phyloP scores from a whole-genome alignment of 2,329 filamentous ascomycete genomes.

The Periconia macrospinosa region DNA sequence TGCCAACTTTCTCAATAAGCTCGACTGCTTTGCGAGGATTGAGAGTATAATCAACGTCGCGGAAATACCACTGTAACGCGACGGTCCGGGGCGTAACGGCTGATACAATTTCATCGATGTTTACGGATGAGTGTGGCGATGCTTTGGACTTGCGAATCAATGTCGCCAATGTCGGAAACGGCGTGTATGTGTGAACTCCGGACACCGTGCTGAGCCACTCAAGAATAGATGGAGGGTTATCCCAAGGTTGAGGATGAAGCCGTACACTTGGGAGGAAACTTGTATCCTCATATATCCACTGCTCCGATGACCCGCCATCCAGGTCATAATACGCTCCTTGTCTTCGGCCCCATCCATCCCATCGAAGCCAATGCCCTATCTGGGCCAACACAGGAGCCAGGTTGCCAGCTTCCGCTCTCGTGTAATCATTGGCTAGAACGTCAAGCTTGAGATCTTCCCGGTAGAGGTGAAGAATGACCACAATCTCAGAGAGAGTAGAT shows the following conservation, averaged over 20 bases:
- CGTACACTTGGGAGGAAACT: slow-evolving; percentile 28
- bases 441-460: slow-evolving; percentile 87
- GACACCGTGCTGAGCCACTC: slow-evolving; percentile 48
- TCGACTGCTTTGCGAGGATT: slow-evolving; percentile 68
- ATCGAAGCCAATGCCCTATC: slow-evolving; percentile 79
- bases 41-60: slow-evolving; percentile 42
- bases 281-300: slow-evolving; percentile 60
- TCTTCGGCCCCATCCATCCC: slow-evolving; percentile 63
- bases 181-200: slow-evolving; percentile 29
- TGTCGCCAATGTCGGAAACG: slow-evolving; percentile 42
- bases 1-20: slow-evolving; percentile 69
- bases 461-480: slow-evolving; percentile 79
- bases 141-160: slow-evolving; percentile 41
- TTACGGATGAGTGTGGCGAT: slow-evolving; percentile 40
- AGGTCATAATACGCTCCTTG: slow-evolving; percentile 59
- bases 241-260: slow-evolving; percentile 37
- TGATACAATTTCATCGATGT: slow-evolving; percentile 39
- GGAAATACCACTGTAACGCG: slow-evolving; percentile 70
- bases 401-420: slow-evolving; percentile 49
- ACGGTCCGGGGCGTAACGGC: slow-evolving; percentile 57
- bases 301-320: slow-evolving; percentile 60
- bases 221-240: slow-evolving; percentile 61
- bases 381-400: slow-evolving; percentile 79
- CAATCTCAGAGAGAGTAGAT: slow-evolving; percentile 66
- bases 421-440: slow-evolving; percentile 56